A percentile compares a stretch with the other conserved stretches of the same genome.
phyloP scores from a whole-genome alignment of 2,329 filamentous ascomycete species.

The Phialemoniopsis sp. region DNA sequence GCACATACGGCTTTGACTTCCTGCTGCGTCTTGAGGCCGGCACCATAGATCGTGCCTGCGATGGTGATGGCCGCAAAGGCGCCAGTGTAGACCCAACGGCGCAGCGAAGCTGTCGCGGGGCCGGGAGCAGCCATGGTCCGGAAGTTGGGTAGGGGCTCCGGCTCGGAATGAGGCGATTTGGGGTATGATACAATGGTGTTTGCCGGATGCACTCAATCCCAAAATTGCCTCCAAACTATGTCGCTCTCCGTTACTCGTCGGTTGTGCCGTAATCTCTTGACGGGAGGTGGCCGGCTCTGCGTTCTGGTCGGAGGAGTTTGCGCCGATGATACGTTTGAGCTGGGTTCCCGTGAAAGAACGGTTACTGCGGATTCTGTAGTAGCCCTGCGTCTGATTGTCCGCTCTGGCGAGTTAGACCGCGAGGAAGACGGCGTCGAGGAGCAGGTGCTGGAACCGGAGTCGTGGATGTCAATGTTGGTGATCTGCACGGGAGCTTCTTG shows the following conservation, averaged over 20 bases:
- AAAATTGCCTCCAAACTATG: slow-evolving; percentile 1
- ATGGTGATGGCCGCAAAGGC: slow-evolving; percentile 21
- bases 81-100: slow-evolving; percentile 12
- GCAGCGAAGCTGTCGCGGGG: not conserved
- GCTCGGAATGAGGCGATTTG: not conserved
- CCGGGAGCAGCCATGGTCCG: not conserved
- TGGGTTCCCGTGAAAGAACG: no score
- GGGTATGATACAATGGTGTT: not conserved
- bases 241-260: slow-evolving; percentile 2
- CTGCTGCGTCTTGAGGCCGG: slow-evolving; percentile 22
- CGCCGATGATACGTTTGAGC: no score
- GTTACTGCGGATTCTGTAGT: no score
- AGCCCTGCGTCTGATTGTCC: no score
- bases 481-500: no score
- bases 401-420: no score
- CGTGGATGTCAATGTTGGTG: no score
- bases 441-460: no score
- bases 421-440: no score
- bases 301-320: no score
- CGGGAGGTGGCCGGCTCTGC: no score
- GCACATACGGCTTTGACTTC: slow-evolving; percentile 16
- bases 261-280: no score
- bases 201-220: not conserved
- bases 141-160: not conserved
- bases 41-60: slow-evolving; percentile 24